phyloP scores from a whole-genome alignment of 371 early-diverging fungal species.

The Mortierella sp. region DNA sequence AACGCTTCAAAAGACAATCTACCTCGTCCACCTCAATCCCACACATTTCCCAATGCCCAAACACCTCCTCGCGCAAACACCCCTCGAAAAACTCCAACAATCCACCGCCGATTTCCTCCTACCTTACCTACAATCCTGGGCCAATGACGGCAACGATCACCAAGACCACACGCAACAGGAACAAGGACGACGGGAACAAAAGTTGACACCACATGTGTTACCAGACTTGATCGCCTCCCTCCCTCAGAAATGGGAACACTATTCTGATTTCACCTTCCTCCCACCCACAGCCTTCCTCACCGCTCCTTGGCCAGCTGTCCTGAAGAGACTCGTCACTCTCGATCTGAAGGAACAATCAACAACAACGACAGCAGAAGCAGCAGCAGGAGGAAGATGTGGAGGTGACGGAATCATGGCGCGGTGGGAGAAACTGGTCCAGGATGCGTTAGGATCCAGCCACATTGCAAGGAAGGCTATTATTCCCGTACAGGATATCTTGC shows the following conservation, averaged over 20 bases:
- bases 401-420: conserved; percentile 9
- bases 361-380: neutral
- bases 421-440: conserved; percentile 38
- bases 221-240: conserved; percentile 37
- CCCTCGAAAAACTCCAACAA: conserved; percentile 40
- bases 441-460: conserved; percentile 39
- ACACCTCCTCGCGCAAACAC: conserved; percentile 52
- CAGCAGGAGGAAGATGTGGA: neutral
- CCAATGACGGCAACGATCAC: neutral
- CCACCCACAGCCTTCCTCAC: conserved; percentile 47
- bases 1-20: conserved; percentile 22
- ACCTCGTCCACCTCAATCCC: conserved; percentile 22
- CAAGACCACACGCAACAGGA: neutral
- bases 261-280: conserved; percentile 54
- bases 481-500: conserved; percentile 56
- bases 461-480: conserved; percentile 59
- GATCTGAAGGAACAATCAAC: conserved; percentile 15
- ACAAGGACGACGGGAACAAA: neutral
- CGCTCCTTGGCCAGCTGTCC: conserved; percentile 43
- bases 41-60: conserved; percentile 34
- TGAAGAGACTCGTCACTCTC: conserved; percentile 16
- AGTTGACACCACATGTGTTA: conserved; percentile 9
- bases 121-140: conserved; percentile 35
- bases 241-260: conserved; percentile 61
- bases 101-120: conserved; percentile 21